Evolutionary conservation across 225 moss, liverwort and hornwort species (phyloP).

Genomic region (Physcomitrellopsis africana): DNA sequence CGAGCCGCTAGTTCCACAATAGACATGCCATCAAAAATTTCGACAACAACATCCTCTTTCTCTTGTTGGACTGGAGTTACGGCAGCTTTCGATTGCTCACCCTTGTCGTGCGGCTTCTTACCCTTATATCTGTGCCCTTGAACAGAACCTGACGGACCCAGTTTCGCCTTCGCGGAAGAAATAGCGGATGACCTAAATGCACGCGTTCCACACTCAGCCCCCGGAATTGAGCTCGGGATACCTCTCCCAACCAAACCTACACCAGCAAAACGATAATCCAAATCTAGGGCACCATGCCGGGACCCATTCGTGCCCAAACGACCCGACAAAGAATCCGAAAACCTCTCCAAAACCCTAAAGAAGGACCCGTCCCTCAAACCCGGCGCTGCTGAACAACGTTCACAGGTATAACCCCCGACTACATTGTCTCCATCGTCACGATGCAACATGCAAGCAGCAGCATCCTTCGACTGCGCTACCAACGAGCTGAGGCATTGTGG

Average conservation of each 20-base stretch:
- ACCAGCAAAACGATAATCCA: background rate
- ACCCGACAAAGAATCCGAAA: constrained; percentile 18
- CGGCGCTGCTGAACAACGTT: background rate
- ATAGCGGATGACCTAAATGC: constrained; percentile 42
- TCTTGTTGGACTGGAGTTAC: constrained; percentile 33
- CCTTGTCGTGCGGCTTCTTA: constrained; percentile 39
- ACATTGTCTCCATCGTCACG: background rate
- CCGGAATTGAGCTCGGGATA: background rate
- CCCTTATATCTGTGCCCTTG: constrained; percentile 50
- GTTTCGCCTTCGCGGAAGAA: constrained; percentile 36
- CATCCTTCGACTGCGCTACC: too few relatives aligned
- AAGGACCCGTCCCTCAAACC: background rate
- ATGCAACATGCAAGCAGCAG: background rate
- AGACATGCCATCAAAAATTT: constrained; percentile 43
- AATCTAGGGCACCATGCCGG: background rate
- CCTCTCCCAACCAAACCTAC: background rate
- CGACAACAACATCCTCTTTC: constrained; percentile 40
- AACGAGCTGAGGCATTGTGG: background rate
- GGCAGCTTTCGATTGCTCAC: constrained; percentile 26
- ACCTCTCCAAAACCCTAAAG: constrained; percentile 25
- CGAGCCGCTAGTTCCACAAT: constrained; percentile 41
- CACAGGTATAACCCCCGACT: background rate
- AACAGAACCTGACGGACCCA: constrained; percentile 48
- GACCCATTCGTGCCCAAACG: constrained; percentile 1
- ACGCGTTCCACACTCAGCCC: constrained; percentile 15